Conservation (phyloP, 2,329 filamentous ascomycete genomes). For the Colletotrichum shisoi region DNA sequence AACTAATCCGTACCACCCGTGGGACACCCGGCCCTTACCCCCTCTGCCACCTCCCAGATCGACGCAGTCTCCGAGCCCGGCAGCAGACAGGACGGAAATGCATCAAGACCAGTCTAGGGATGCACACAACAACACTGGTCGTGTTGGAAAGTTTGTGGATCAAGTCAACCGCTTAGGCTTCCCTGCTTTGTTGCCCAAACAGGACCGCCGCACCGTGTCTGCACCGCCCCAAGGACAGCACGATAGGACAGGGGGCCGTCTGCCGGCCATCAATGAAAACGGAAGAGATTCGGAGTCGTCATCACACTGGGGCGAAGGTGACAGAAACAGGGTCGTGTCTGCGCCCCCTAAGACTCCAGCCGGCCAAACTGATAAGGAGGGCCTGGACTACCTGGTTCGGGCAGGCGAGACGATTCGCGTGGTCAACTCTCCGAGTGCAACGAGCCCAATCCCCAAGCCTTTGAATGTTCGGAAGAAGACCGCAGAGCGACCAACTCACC, state of each 20-base stretch:
- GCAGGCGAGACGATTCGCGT: slow-evolving; percentile 63
- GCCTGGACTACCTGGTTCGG: slow-evolving; percentile 56
- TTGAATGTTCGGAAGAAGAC: slow-evolving; percentile 55
- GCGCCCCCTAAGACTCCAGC: slow-evolving; percentile 50
- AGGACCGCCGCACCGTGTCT: slow-evolving; percentile 60
- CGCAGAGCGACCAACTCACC: slow-evolving; percentile 13
- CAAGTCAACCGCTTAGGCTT: slow-evolving; percentile 44
- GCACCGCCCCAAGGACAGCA: slow-evolving; percentile 58
- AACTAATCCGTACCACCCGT: slow-evolving; percentile 47
- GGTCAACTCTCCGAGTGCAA: slow-evolving; percentile 58
- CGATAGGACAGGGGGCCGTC: slow-evolving; percentile 49
- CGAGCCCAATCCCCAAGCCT: slow-evolving; percentile 50
- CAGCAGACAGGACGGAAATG: not conserved
- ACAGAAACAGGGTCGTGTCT: slow-evolving; percentile 57
- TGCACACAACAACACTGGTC: slow-evolving; percentile 25
- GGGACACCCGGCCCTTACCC: slow-evolving; percentile 61
- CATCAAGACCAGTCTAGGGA: slow-evolving; percentile 4
- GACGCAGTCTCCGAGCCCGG: slow-evolving; percentile 7
- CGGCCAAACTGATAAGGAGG: slow-evolving; percentile 46
- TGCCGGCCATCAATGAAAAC: slow-evolving; percentile 62
- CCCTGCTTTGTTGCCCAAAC: slow-evolving; percentile 46
- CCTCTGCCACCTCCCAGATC: slow-evolving; percentile 52
- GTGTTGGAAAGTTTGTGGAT: slow-evolving; percentile 38
- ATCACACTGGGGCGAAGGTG: slow-evolving; percentile 30
- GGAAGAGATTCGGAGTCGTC: slow-evolving; percentile 40